Base-by-base conservation (phyloP, 2,329 filamentous ascomycete genomes). In the Seiridium unicorne region DNA sequence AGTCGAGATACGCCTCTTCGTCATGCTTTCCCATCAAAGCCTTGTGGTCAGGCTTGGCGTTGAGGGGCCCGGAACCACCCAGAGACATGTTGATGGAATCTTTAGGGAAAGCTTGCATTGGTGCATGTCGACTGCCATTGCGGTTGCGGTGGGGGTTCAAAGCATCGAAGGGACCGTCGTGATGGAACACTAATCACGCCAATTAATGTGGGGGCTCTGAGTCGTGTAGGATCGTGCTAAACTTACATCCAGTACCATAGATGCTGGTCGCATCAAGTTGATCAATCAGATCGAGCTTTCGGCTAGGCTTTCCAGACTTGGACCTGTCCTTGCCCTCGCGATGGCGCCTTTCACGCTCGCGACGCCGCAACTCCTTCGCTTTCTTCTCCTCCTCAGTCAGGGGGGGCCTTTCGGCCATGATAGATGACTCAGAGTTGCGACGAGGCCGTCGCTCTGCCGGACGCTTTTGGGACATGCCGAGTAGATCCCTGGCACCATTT, bases 151-250 rank as follows among this genome's bases (percentile, higher is more conserved):
- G 91, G 4, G 95, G 93, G 74, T 97, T 96, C 73, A 95, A 91
- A 26, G 95, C 95, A 75, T 99, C 95, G 69, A 97, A 99, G 4
- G 95, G 95, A 1, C 95, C 95, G 70, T 98, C 95, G 71, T 99
- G 95, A 70, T 99, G 95, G 77, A 98, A 97, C 66, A 97, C 93
- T 96, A 49, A 63, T 44, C 7, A 48, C 10, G 58, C 38, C n/a
- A 36, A n/a, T 53, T n/a, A 61, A 9, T 36, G 18, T 2, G 18
- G 18, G 18, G 18, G 18, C 18, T 26, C 18, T 26, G 18, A 26
- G 18, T 26, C 18, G 18, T 26, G 18, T 26, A 26, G 18, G 18
- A 26, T 26, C 18, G 18, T 26, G 18, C 18, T 26, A 26, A 26
- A 87, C 91, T 78, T 81, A 96, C 92, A 80, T 76, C 94, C 93